Percentiles rank a stretch among this genome's conserved stretches.
Evolutionary conservation across 305 asterid genomes (phyloP).

Genomic region (Solanum aculeatissimum): DNA sequence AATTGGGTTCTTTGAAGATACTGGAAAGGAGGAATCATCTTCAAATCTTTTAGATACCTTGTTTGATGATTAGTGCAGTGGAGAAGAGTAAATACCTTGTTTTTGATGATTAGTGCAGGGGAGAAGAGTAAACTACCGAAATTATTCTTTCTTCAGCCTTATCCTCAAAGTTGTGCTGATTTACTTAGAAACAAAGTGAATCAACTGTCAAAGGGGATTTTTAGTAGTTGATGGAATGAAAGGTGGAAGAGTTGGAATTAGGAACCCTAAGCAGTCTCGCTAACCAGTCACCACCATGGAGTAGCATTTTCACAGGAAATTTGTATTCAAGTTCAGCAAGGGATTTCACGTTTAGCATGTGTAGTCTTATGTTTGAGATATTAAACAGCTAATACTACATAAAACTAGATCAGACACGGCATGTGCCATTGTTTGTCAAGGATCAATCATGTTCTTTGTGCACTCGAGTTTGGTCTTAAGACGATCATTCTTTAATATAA

Average conservation of each 20-base stretch:
- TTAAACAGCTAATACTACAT: background rate
- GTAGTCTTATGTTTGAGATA: background rate
- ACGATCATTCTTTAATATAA: background rate
- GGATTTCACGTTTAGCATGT: background rate
- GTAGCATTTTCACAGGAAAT: background rate
- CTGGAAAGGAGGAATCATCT: slow-evolving; percentile 43
- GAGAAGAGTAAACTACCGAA: background rate
- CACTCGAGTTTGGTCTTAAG: background rate
- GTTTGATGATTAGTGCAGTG: slow-evolving; percentile 31
- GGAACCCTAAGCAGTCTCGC: background rate
- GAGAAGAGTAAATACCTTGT: slow-evolving; percentile 41
- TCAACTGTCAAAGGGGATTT: background rate
- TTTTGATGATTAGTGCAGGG: slow-evolving; percentile 32
- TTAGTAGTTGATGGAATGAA: background rate
- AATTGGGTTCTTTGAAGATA: slow-evolving; percentile 50
- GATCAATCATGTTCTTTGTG: background rate
- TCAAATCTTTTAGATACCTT: slow-evolving; percentile 58
- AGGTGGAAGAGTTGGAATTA: background rate
- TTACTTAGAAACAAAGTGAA: background rate
- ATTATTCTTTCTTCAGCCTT: background rate
- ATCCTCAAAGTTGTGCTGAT: background rate
- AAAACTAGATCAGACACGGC: background rate
- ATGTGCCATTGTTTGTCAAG: background rate
- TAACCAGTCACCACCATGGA: background rate
- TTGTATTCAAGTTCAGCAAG: background rate